Base-by-base conservation (phyloP, 306 rosid species). In the Styphnolobium japonicum region DNA sequence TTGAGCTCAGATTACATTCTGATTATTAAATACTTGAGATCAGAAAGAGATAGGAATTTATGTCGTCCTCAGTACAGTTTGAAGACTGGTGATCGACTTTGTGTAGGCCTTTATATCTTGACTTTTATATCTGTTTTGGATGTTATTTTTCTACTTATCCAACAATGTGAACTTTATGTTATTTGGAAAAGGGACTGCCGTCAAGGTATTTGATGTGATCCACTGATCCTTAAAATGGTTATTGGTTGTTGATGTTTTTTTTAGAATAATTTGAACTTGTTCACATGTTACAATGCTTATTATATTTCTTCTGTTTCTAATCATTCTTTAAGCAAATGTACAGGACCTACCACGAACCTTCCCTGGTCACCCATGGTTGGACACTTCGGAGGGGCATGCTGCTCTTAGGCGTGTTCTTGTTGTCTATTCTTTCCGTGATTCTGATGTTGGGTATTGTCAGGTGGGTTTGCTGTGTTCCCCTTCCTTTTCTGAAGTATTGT, bases 391-490 rank as follows among this genome's bases (percentile, higher is more conserved):
- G 75, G 98, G 99, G 46, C 99, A 96, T 53, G 93, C 97, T 73
- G 84, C 98, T 79, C 97, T 96, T 52, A 87, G 98, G 62, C 98
- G 96, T 15, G 98, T 96, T 46, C 99, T 96, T 84, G 98, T 93
- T 74, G 96, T 82, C 18, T 96, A 96, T 90, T 96, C 99, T n/a
- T 96, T 96, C 86, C 97, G 99, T 25, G 99, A 96, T 77, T 96
- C 99, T 68, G 99, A 96, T 83, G 99, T 96, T 78, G 99, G 99
- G 55, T 96, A 96, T 80, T 96, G 99, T 86, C 99, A 96, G 96
- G 99, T 93, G 45, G 27, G 75, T 69, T 79, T 55, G 49, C 73
- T 73, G 37, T 34, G 76, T 56, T 49, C 9, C 66, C 55, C 52
- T 55, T 57, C 27, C 10, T 71, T 39, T 78, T 76, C 46, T 73